These are phyloP conservation scores for Solanum chacoense DNA, from an alignment of 305 asterid genomes.

Conservation along the genomic window DNA sequence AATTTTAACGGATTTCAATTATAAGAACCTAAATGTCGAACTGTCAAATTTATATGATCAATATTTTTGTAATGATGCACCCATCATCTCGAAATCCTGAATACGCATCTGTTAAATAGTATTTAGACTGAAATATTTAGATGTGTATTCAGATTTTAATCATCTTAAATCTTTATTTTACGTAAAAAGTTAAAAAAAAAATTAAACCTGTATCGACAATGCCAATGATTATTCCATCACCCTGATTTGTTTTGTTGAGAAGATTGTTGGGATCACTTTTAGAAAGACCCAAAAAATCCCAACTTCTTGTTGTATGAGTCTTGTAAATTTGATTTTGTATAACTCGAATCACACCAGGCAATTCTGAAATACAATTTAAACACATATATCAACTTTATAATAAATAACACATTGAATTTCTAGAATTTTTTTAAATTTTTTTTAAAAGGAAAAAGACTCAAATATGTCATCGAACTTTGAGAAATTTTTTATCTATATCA, in stretches of 20 bases:
- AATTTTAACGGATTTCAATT: too few relatives aligned
- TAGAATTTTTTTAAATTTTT: not conserved
- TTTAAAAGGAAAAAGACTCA: too few relatives aligned
- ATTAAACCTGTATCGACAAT: conserved; percentile 29
- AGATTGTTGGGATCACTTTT: conserved; percentile 10
- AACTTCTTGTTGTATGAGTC: conserved; percentile 36
- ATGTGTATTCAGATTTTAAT: not conserved
- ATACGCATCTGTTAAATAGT: not conserved
- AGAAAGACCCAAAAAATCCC: conserved; percentile 38
- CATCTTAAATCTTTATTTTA: not conserved
- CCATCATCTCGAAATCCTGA: too few relatives aligned
- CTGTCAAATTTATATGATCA: too few relatives aligned
- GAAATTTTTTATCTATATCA: not conserved
- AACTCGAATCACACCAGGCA: conserved; percentile 26
- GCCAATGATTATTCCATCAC: conserved; percentile 35
- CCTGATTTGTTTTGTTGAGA: conserved; percentile 17
- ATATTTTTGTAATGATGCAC: too few relatives aligned
- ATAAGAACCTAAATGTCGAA: too few relatives aligned
- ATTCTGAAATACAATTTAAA: conserved; percentile 9
- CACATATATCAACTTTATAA: not conserved
- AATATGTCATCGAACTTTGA: not conserved
- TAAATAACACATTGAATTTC: not conserved
- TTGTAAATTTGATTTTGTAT: conserved; percentile 17
- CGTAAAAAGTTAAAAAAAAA: not conserved
- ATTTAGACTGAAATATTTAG: not conserved